phyloP scores from a whole-genome alignment of 2,329 filamentous ascomycete species.

The Juglanconis juglandina region DNA sequence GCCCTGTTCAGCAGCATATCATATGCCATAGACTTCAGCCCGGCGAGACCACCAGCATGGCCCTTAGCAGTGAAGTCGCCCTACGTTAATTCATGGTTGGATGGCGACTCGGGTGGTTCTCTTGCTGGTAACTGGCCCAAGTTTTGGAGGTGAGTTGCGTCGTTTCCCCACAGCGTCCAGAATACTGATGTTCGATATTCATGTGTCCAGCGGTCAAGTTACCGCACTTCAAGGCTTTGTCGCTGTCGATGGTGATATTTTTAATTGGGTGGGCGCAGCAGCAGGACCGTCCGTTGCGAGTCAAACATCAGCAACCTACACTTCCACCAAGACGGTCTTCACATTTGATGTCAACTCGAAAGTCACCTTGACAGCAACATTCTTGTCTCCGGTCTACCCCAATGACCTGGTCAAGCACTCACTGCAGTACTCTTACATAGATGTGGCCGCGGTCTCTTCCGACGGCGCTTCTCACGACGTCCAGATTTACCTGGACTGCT shows the following conservation, averaged over 20 bases:
- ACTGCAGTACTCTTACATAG: constrained; percentile 66
- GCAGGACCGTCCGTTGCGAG: constrained; percentile 46
- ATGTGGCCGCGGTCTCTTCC: constrained; percentile 58
- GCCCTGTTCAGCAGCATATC: constrained; percentile 27
- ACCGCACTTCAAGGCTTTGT: constrained; percentile 68
- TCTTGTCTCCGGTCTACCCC: constrained; percentile 67
- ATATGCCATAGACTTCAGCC: constrained; percentile 55
- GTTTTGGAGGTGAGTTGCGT: constrained; percentile 63
- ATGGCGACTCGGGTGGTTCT: constrained; percentile 60
- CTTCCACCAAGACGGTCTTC: constrained; percentile 69
- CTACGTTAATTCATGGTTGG: constrained; percentile 69
- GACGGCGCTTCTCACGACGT: constrained; percentile 63
- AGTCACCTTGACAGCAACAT: constrained; percentile 64
- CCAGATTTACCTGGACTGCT: constrained; percentile 70
- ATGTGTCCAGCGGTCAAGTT: constrained; percentile 43
- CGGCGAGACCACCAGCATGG: constrained; percentile 63
- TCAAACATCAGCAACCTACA: constrained; percentile 66
- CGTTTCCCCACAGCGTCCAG: neutral
- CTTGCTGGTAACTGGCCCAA: constrained; percentile 66
- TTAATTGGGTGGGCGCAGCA: constrained; percentile 66
- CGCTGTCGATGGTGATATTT: constrained; percentile 60
- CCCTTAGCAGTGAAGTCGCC: constrained; percentile 73
- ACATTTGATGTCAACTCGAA: constrained; percentile 60
- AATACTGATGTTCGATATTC: constrained; percentile 16
- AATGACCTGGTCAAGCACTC: constrained; percentile 66